phyloP scores from a whole-genome alignment of 495 filamentous ascomycete genomes.

The Halenospora varia region DNA sequence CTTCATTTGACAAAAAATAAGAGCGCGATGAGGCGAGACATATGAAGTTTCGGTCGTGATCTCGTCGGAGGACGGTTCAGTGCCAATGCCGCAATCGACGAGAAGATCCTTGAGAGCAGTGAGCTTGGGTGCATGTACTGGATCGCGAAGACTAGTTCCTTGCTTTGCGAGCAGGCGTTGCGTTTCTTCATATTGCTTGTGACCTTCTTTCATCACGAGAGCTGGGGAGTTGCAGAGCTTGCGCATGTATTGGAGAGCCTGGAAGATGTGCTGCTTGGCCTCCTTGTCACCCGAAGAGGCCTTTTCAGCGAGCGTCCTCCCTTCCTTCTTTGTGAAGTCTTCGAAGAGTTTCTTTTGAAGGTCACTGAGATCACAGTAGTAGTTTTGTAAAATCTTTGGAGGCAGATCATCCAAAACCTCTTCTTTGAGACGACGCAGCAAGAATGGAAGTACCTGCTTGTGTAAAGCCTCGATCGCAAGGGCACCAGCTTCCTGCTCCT shows the following conservation, averaged over 20 bases:
- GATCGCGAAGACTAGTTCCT: conserved; percentile 74
- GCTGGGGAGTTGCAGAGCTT: conserved; percentile 97
- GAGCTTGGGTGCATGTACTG: conserved; percentile 88
- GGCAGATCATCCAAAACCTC: conserved; percentile 95
- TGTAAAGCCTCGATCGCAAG: conserved; percentile 94
- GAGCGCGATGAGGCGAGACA: conserved; percentile 89
- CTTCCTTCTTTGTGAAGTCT: conserved; percentile 90
- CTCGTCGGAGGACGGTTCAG: conserved; percentile 52
- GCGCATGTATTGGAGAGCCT: conserved; percentile 98
- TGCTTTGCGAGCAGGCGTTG: conserved; percentile 67
- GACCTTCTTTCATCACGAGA: conserved; percentile 87
- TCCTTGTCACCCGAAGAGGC: conserved; percentile 78
- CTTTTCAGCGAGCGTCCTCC: conserved; percentile 73
- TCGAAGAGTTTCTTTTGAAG: conserved; percentile 93
- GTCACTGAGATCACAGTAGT: conserved; percentile 98
- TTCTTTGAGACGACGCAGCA: conserved; percentile 94
- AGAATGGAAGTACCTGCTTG: conserved; percentile 95
- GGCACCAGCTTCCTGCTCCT: conserved; percentile 96
- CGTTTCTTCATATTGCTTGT: conserved; percentile 85
- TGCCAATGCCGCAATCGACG: conserved; percentile 92
- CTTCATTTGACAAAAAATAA: conserved; percentile 99
- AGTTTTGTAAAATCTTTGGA: conserved; percentile 98
- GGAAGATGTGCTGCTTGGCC: conserved; percentile 98
- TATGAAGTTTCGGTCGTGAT: conserved; percentile 62
- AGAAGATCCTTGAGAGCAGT: conserved; percentile 83